These are phyloP conservation scores for Spongospora subterranea DNA, from an alignment of 208 protist species.

Conservation along the genomic window DNA sequence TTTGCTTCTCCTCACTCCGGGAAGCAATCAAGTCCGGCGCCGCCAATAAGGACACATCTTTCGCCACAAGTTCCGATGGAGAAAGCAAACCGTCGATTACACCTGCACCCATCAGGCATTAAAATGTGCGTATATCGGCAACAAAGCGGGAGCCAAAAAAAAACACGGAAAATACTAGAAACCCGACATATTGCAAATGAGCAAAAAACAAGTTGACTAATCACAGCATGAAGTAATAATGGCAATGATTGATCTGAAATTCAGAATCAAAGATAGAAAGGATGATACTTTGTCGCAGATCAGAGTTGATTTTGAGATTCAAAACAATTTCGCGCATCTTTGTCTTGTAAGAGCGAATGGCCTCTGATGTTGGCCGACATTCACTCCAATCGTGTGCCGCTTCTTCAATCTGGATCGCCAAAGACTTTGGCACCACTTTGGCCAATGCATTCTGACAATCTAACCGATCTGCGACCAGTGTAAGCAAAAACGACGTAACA, in stretches of 20 bases:
- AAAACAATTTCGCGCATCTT: constrained; percentile 53
- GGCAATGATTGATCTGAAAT: background rate
- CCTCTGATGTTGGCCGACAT: background rate
- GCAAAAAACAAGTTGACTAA: no score
- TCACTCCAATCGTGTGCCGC: background rate
- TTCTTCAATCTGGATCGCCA: background rate
- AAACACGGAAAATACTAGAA: no score
- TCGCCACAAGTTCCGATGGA: background rate
- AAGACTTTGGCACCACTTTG: background rate
- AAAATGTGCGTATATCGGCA: no score
- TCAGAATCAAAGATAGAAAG: no score
- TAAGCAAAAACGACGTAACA: no score
- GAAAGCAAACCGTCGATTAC: background rate
- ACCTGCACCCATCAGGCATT: no score
- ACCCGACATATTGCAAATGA: no score
- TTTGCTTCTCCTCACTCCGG: background rate
- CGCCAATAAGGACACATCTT: constrained; percentile 21
- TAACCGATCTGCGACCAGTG: background rate
- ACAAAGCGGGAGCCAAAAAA: no score
- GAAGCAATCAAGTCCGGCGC: constrained; percentile 2
- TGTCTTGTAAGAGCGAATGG: background rate
- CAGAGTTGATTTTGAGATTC: constrained; percentile 27
- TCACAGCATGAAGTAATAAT: background rate
- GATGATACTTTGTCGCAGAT: constrained; percentile 1
- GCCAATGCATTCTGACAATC: background rate